Evolutionary conservation across 2,329 filamentous ascomycete species (phyloP).

Genomic region (Aspergillus sp.): DNA sequence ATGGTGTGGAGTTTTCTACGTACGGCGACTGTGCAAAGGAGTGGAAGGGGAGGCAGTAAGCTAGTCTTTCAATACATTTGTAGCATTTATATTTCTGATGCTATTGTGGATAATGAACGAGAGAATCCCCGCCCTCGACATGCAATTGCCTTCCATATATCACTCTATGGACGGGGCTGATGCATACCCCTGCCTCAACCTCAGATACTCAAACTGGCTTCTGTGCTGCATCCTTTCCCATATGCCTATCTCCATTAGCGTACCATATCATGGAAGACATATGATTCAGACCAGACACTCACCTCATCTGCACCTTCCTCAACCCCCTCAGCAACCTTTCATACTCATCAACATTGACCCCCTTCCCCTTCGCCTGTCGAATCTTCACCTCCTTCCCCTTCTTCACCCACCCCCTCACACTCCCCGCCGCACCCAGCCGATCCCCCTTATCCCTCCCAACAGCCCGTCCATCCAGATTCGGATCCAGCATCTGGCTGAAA

Average conservation of each 20-base stretch:
- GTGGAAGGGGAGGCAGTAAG: neutral
- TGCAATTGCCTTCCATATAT: no score
- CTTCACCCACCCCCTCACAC: constrained; percentile 10
- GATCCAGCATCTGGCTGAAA: constrained; percentile 2
- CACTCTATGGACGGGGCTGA: no score
- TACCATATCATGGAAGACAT: no score
- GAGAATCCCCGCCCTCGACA: no score
- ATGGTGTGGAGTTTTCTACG: constrained; percentile 29
- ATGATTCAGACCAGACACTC: neutral
- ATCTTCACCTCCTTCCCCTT: constrained; percentile 7
- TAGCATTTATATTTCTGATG: neutral
- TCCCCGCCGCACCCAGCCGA: neutral
- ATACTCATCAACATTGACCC: neutral
- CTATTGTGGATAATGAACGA: no score
- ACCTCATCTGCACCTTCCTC: constrained; percentile 13
- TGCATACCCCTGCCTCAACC: no score
- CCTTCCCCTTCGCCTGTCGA: neutral
- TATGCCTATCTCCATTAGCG: neutral
- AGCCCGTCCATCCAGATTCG: neutral
- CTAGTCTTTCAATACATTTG: neutral
- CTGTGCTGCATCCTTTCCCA: neutral
- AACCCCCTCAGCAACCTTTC: constrained; percentile 9
- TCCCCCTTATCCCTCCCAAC: neutral
- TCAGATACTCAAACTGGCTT: no score
- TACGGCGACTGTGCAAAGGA: constrained; percentile 6